phyloP scores from a whole-genome alignment of 2,329 filamentous ascomycete genomes.

The Aureobasidium sp. region DNA sequence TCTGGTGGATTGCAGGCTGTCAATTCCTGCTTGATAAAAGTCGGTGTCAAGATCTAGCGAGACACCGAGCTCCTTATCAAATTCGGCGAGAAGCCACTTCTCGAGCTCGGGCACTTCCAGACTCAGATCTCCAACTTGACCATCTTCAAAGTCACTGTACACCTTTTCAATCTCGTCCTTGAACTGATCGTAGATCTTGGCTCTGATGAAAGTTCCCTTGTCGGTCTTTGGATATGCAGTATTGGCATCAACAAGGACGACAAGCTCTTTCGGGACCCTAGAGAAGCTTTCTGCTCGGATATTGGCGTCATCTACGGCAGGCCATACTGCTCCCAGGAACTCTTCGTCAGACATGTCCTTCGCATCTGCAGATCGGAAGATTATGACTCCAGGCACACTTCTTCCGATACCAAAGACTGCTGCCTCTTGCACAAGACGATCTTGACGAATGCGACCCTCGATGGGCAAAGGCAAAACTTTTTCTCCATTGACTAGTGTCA shows the following conservation, averaged over 20 bases:
- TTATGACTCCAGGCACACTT: constrained; percentile 46
- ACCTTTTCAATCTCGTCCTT: constrained; percentile 40
- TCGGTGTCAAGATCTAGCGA: constrained; percentile 36
- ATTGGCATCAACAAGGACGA: constrained; percentile 42
- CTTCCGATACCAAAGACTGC: constrained; percentile 52
- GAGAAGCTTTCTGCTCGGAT: constrained; percentile 45
- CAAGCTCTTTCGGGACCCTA: constrained; percentile 47
- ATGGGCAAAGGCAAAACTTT: constrained; percentile 44
- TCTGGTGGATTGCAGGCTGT: constrained; percentile 53
- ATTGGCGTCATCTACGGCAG: constrained; percentile 47
- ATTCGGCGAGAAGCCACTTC: constrained; percentile 24
- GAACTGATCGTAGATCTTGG: constrained; percentile 45
- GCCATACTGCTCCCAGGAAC: constrained; percentile 44
- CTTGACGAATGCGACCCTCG: constrained; percentile 50
- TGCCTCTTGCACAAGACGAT: constrained; percentile 48
- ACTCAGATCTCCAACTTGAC: constrained; percentile 18
- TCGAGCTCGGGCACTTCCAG: constrained; percentile 30
- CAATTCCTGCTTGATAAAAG: constrained; percentile 53
- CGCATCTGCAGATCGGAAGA: constrained; percentile 44
- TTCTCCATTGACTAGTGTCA: constrained; percentile 45
- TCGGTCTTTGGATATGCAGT: constrained; percentile 47
- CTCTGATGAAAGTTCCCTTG: constrained; percentile 51
- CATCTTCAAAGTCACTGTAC: constrained; percentile 32
- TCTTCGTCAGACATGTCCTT: constrained; percentile 38
- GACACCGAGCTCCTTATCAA: constrained; percentile 28